Evolutionary conservation across 208 protist genomes (phyloP), one percentile per base, ranked within the genome.

Genomic region (Acanthamoeba sp.): DNA sequence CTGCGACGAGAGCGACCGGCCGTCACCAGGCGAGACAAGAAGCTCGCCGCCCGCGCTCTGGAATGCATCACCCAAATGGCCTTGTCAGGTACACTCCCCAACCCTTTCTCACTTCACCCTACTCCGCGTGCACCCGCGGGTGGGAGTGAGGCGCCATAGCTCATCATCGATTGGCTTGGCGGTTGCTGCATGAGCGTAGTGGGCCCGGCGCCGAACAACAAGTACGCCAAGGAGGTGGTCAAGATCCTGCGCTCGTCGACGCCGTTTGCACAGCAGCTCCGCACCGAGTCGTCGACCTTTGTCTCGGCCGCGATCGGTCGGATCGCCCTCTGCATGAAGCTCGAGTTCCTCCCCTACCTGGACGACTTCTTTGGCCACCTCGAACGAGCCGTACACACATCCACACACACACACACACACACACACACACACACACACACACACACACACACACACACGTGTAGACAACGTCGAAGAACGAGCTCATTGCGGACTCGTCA

Each of bases 61-160:
- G 78, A 87, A 29, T 87, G 78, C 42, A 50, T 87, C 78, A 87
- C 45, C 14, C 78, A 62, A 20, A 87, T 87, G 78, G 78, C 45
- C 48, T 2, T 87, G 1, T 87, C 78, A 45, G 78, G 73, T 84
- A 66, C 6, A 20, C 38, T 42, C 4, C 42, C 42, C 42, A n/a
- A n/a, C n/a, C n/a, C n/a, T n/a, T n/a, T n/a, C n/a, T 42, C n/a
- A 80, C 69, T 80, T 12, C 18, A 20, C 14, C 69, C 14, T 32
- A 32, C 36, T 42, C 27, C 69, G 36, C 38, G 34, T 48, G 42
- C 42, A 10, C 6, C 10, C 6, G 42, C 10, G 42, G 6, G 42
- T 48, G 42, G 6, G 42, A 14, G 42, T 73, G 29, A 48, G 42
- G 6, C 10, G 42, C 3, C 42, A 48, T 48, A 48, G 6, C n/a